These are phyloP conservation scores for Erodium chrysanthum DNA, from an alignment of 441 rosid genomes.

Conservation along the genomic window DNA sequence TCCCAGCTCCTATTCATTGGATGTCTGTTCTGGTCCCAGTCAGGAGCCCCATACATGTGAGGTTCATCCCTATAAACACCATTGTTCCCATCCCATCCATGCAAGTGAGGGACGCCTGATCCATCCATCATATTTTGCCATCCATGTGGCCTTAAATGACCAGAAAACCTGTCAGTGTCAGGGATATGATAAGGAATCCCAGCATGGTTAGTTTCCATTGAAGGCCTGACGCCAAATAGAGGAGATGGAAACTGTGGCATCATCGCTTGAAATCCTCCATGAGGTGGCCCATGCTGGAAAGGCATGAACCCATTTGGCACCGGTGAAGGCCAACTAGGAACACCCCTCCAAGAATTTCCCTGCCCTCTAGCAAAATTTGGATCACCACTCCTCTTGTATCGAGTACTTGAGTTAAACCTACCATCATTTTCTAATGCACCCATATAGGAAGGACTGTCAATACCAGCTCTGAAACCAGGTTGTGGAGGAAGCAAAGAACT, in stretches of 20 bases:
- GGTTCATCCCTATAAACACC: conserved; percentile 72
- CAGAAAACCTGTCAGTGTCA: conserved; percentile 70
- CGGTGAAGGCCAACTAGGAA: conserved; percentile 72
- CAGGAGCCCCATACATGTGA: conserved; percentile 55
- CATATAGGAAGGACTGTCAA: conserved; percentile 52
- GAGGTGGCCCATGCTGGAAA: conserved; percentile 82
- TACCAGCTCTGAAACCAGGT: conserved; percentile 53
- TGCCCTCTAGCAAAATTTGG: conserved; percentile 60
- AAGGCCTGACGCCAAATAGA: conserved; percentile 70
- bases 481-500: conserved; percentile 39
- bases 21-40: conserved; percentile 83
- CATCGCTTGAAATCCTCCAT: conserved; percentile 68
- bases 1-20: conserved; percentile 71
- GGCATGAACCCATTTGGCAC: conserved; percentile 78
- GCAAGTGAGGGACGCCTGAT: conserved; percentile 68
- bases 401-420: conserved; percentile 37
- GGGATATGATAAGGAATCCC: conserved; percentile 70
- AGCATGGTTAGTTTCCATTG: conserved; percentile 68
- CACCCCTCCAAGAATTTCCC: conserved; percentile 82
- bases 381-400: conserved; percentile 64
- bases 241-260: conserved; percentile 75
- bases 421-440: conserved; percentile 60
- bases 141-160: conserved; percentile 79
- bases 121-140: conserved; percentile 90
- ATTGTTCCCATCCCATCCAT: conserved; percentile 83